Base-by-base conservation (phyloP, 768 basidiomycete species). In the Lactarius indigo region DNA sequence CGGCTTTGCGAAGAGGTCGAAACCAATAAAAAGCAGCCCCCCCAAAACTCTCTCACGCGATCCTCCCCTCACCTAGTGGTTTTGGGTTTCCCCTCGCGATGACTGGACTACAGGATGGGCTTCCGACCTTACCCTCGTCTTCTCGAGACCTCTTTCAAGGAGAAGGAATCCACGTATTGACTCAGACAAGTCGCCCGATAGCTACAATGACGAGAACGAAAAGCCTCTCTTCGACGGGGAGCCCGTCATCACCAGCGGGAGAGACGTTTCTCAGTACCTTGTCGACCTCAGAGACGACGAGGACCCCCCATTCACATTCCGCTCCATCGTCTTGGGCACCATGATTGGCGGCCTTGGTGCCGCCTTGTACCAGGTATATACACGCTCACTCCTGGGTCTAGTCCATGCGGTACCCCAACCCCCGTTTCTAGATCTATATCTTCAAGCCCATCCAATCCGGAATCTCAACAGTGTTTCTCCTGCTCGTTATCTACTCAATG, bases 221-320 rank as follows among this genome's bases (percentile, higher is more conserved):
- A 59, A 58, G 26, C 23, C 62, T 1, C 15, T 44, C 17, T 20
- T 69, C 20, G 61, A 70, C 6, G 70, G 70, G 23, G 70, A 69
- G 61, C 76, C 74, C 0, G 76, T 77, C 35, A 74, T 77, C 41
- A 70, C 66, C 20, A 69, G 35, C 15, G 85, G 85, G 39, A 73
- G 68, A 57, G 85, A 86, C 70, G 83, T 86, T 63, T 85, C 85
- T 1, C 78, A 77, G 39, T 85, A 80, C 68, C 81, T 82, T n/a
- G 78, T 87, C 65, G 85, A 86, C 70, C 54, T 82, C 26, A 79
- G 85, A 28, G 87, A 88, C 73, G 85, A 87, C 70, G 83, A 80
- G 15, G 86, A 86, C 59, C 75, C 78, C n/a, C 80, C 86, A 0
- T 72, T 87, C 37, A 87, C 85, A 0, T 82, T 87, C 70, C 78